Percentiles rank a stretch among this genome's conserved stretches.
phyloP scores from a whole-genome alignment of 768 basidiomycete species.

The Hortiboletus campestris region DNA sequence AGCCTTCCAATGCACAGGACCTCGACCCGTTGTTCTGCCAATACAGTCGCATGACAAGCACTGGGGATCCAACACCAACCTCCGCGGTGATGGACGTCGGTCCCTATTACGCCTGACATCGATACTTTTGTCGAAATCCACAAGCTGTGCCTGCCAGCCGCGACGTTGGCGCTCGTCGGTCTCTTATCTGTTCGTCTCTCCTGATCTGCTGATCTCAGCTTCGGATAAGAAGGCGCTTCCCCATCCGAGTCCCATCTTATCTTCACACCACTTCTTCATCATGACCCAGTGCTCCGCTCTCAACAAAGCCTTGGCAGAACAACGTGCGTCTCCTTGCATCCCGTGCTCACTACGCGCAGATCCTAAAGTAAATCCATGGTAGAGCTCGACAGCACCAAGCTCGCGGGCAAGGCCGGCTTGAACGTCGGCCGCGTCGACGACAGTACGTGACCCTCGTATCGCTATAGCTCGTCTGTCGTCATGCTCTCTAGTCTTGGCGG shows the following conservation, averaged over 20 bases:
- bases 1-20: too few relatives aligned
- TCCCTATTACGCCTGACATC: too few relatives aligned
- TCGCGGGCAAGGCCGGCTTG: conserved; percentile 46
- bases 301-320: conserved; percentile 45
- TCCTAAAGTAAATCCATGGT: background rate
- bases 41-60: background rate
- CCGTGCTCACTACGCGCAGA: background rate
- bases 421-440: conserved; percentile 48
- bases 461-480: background rate
- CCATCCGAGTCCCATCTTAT: background rate
- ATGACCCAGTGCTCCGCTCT: conserved; percentile 56
- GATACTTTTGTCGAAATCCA: too few relatives aligned
- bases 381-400: conserved; percentile 21
- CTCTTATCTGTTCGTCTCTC: conserved; percentile 10
- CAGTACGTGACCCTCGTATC: conserved; percentile 39
- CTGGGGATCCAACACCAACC: too few relatives aligned
- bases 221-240: conserved; percentile 14
- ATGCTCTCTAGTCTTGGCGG: conserved; percentile 47
- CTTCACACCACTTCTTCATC: conserved; percentile 38
- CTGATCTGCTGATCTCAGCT: conserved; percentile 7
- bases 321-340: conserved; percentile 37
- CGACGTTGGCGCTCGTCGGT: too few relatives aligned
- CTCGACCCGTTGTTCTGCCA: too few relatives aligned
- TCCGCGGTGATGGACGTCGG: too few relatives aligned
- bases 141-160: too few relatives aligned